Base-by-base conservation (phyloP, 257 asterid genomes). In the Verbascum thapsus region DNA sequence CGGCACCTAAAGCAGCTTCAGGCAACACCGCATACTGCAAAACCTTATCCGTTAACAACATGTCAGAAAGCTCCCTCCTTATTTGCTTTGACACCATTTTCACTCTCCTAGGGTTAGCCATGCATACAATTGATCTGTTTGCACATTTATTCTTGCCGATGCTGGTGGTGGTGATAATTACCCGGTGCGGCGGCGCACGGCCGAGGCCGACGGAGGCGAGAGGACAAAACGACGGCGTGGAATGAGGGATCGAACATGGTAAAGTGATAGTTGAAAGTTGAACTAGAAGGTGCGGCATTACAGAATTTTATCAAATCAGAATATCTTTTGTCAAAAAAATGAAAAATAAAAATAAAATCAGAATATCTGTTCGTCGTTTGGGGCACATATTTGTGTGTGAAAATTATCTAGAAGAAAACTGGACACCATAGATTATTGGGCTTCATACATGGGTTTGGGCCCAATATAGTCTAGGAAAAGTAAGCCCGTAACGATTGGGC, bases 31-130 rank as follows among this genome's bases (percentile, higher is more conserved):
- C 99, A 58, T 35, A 75, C 80, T 90, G 96, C 79, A 94, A 77
- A 73, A 87, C 96, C 82, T 88, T 87, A 70, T 94, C 97, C 1
- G 90, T 82, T 3, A 94, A 80, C 66, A 94, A 71, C 97, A 94
- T 94, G 35, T 90, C 92, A 3, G 99, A 85, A 1, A 94, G 82
- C 82, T 90, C 99, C 61, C 99, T 87, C 80, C 75, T 58, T 60
- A 94, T 94, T 75, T 94, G 99, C 72, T 83, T 87, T n/a, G 99
- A 84, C 75, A 94, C 99, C 97, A 87, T 94, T 77, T 81, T 80
- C 69, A 94, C 97, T 73, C 99, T 86, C 76, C 99, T 76, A 41
- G 97, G 92, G 73, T 90, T 84, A 53, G 99, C 97, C 99, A 94
- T 90, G 77, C 97, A 94, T 63, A 65, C 70, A 39, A 82, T 61